Evolutionary conservation across 1,284 basidiomycete species (phyloP).

Genomic region (Apiotrichum domesticum): DNA sequence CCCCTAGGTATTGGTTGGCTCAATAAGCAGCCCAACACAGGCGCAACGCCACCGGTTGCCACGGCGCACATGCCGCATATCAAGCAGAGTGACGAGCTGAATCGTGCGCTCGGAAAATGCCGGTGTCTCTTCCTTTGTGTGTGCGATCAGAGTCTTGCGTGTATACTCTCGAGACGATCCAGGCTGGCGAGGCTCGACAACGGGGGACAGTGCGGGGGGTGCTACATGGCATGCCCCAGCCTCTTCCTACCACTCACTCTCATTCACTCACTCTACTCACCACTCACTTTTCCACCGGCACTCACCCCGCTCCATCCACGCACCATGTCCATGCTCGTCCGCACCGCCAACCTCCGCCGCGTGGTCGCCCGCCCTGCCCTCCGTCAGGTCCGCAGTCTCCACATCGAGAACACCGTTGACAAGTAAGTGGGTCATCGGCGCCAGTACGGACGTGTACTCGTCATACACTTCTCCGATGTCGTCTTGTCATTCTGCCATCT

Average conservation of each 20-base stretch:
- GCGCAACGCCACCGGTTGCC: neutral
- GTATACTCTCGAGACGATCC: too few relatives aligned
- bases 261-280: neutral
- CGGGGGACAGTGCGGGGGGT: too few relatives aligned
- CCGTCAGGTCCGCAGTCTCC: slow-evolving; percentile 3
- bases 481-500: too few relatives aligned
- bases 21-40: neutral
- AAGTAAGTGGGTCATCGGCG: neutral
- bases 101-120: too few relatives aligned
- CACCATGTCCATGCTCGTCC: slow-evolving; percentile 2
- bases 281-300: neutral
- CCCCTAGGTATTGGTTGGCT: neutral
- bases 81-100: too few relatives aligned
- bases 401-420: slow-evolving; percentile 4
- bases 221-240: too few relatives aligned
- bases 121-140: too few relatives aligned
- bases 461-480: too few relatives aligned
- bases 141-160: too few relatives aligned
- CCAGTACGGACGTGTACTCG: too few relatives aligned
- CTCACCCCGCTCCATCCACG: neutral
- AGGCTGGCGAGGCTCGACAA: too few relatives aligned
- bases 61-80: neutral
- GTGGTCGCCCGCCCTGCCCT: slow-evolving; percentile 1
- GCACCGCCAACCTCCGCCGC: neutral
- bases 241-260: neutral